Base-by-base conservation (phyloP, 2,329 filamentous ascomycete species). In the Cadophora malorum region DNA sequence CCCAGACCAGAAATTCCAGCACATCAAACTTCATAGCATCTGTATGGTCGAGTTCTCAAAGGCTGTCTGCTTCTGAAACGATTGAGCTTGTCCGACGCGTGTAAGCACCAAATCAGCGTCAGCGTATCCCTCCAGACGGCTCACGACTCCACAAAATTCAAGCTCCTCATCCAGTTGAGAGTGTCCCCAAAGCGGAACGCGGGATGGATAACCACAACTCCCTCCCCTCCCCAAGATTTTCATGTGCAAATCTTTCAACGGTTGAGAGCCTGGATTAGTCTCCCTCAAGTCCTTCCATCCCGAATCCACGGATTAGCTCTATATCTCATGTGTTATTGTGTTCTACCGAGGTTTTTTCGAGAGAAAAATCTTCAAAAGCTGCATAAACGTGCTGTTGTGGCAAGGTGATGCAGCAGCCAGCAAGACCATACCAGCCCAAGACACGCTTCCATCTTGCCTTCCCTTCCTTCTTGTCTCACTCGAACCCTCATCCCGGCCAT, bases 1-100 rank as follows among this genome's bases (percentile, higher is more conserved):
- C 14, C 28, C 52, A 53, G 14, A 45, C 41, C 41, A 45, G 2
- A 45, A 28, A 19, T n/a, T n/a, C n/a, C 14, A 55, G 25, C 52
- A 38, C 25, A 16, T 62, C 14, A 23, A 49, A 21, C 16, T 52
- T 45, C 61, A 33, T 25, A 58, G 31, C 55, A 21, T 61, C 28
- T 65, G 33, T 64, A 33, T 67, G 67, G 64, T 33, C 16, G 23
- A n/a, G 38, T 52, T 25, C 28, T 12, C 38, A 45, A 52, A 65
- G 63, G 52, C 47, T 25, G 31, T 66, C 59, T 61, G 28, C 65
- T 69, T 64, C 67, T 71, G 70, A 70, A 71, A 71, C 69, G 61
- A 63, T 23, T 52, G 66, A 52, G 33, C 50, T 38, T 60, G 60
- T 59, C 53, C 58, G 70, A 71, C 66, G 70, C 67, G 67, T 70